A percentile compares a stretch with the other conserved stretches of the same genome.
Evolutionary conservation across 2,329 filamentous ascomycete species (phyloP).

Genomic region (Metarhizium sp.): DNA sequence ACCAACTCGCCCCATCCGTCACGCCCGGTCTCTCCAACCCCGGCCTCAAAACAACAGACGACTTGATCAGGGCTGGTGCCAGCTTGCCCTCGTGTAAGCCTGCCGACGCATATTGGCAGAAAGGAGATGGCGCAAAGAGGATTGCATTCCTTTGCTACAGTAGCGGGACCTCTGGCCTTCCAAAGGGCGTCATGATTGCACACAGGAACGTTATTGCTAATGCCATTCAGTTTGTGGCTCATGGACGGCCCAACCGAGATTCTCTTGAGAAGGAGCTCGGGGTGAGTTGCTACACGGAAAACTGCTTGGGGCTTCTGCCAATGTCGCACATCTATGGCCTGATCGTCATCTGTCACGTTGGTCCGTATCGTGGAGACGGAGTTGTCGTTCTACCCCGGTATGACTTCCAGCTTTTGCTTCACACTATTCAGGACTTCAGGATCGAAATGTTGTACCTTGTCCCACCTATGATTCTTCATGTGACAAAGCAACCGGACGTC

Average conservation of each 20-base stretch:
- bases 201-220: conserved; percentile 70
- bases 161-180: conserved; percentile 63
- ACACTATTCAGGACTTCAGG: conserved; percentile 56
- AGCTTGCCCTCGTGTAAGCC: conserved; percentile 28
- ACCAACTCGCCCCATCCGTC: conserved; percentile 48
- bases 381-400: conserved; percentile 65
- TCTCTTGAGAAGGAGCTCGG: conserved; percentile 9
- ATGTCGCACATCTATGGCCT: conserved; percentile 73
- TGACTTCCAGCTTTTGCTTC: conserved; percentile 53
- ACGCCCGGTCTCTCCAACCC: conserved; percentile 55
- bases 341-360: conserved; percentile 57
- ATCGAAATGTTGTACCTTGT: conserved; percentile 50
- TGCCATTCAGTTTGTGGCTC: conserved; percentile 49
- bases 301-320: conserved; percentile 55
- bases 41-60: conserved; percentile 53
- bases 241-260: conserved; percentile 20
- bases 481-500: conserved; percentile 55
- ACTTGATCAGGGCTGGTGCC: conserved; percentile 50
- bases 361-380: conserved; percentile 61
- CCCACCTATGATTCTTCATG: conserved; percentile 71
- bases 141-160: conserved; percentile 66
- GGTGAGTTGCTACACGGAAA: conserved; percentile 11
- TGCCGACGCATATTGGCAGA: conserved; percentile 39
- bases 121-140: conserved; percentile 51
- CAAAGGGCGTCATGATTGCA: conserved; percentile 72